A percentile compares a stretch with the other conserved stretches of the same genome.
These are phyloP conservation scores for Artemisia argyi DNA, from an alignment of 129 eudicot species.

Conservation along the genomic window DNA sequence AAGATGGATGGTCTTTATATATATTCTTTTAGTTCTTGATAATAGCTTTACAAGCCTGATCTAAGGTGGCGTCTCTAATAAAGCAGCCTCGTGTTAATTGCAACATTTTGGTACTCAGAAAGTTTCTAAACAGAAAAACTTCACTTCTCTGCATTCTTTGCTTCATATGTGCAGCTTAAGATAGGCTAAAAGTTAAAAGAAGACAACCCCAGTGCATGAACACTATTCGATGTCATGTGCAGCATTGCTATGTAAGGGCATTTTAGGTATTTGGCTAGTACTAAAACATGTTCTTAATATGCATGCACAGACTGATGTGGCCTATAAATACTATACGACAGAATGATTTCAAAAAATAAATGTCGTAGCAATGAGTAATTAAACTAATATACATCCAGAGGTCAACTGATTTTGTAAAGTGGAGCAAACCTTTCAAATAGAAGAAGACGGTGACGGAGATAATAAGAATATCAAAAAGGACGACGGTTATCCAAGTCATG, in stretches of 20 bases:
- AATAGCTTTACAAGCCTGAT: conserved; percentile 2
- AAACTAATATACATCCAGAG: conserved; percentile 12
- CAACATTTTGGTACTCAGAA: conserved; percentile 7
- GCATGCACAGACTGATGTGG: background rate
- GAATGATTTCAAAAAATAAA: no score
- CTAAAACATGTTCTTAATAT: conserved; percentile 2
- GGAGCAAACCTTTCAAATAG: conserved; percentile 73
- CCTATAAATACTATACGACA: no score
- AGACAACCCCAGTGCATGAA: background rate
- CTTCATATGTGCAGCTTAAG: background rate
- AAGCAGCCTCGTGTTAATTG: conserved; percentile 12
- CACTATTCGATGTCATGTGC: background rate
- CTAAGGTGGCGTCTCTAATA: background rate
- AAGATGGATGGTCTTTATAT: conserved; percentile 21
- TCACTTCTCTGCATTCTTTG: background rate
- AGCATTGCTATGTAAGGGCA: conserved; percentile 12
- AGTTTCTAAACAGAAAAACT: background rate
- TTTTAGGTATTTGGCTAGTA: conserved; percentile 19
- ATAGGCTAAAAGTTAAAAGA: background rate
- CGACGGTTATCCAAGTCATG: conserved; percentile 93
- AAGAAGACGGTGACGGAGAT: conserved; percentile 81
- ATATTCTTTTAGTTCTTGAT: conserved; percentile 23
- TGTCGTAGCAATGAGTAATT: background rate
- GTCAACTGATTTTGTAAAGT: background rate
- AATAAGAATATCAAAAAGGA: conserved; percentile 69